Percentiles rank a stretch among this genome's conserved stretches.
Evolutionary conservation across 202 grass and related monocot genomes (phyloP).

Genomic region (Sporobolus alterniflorus): DNA sequence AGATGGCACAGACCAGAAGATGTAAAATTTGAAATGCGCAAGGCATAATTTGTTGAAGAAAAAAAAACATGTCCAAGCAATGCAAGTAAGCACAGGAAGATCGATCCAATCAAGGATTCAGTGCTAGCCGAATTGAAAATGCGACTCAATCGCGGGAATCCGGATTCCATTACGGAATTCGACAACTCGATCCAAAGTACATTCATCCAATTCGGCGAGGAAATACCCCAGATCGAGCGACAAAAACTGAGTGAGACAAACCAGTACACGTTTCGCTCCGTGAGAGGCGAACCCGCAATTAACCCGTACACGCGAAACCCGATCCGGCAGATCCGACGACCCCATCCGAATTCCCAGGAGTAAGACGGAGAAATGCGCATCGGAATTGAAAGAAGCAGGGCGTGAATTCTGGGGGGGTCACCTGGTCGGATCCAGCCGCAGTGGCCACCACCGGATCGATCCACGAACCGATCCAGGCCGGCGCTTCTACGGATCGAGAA

Average conservation of each 20-base stretch:
- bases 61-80: background rate
- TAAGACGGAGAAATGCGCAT: background rate
- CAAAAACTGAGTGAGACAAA: background rate
- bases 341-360: background rate
- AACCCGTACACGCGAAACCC: background rate
- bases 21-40: constrained; percentile 5
- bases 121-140: background rate
- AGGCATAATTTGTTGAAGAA: background rate
- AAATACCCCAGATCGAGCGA: background rate
- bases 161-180: background rate
- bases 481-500: background rate
- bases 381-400: background rate
- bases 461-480: background rate
- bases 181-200: background rate
- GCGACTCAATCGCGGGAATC: background rate
- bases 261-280: background rate
- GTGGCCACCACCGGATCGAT: constrained; percentile 29
- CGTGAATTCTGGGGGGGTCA: background rate
- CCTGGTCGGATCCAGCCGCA: constrained; percentile 22
- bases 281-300: constrained; percentile 5
- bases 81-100: background rate
- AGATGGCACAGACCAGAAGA: background rate
- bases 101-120: background rate
- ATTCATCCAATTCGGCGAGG: background rate
- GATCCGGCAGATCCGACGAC: constrained; percentile 13